Conservation (phyloP, 768 basidiomycete genomes). For the Leccinum subgranulosum region DNA sequence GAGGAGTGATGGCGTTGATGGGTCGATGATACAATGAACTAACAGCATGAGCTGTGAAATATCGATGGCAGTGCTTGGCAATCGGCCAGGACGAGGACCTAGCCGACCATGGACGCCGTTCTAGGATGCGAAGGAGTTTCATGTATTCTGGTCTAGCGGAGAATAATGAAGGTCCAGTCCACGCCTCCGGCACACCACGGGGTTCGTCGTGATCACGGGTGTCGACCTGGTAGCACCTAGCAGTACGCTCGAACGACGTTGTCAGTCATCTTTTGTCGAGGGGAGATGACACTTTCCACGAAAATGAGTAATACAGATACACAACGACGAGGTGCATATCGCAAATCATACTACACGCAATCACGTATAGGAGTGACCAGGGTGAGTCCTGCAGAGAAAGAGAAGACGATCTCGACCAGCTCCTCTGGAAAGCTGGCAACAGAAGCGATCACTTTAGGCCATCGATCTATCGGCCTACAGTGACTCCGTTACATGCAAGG, state of each 20-base stretch:
- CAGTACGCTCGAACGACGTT: too few species aligned
- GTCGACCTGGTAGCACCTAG: neutral
- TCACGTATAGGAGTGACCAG: neutral
- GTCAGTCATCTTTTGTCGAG: neutral
- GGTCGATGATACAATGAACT: too few species aligned
- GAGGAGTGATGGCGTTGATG: too few species aligned
- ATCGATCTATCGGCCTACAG: constrained; percentile 4
- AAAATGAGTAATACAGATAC: neutral
- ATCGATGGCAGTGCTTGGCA: too few species aligned
- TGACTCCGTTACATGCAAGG: constrained; percentile 17
- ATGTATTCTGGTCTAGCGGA: neutral
- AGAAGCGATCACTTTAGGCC: constrained; percentile 8
- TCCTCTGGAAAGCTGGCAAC: constrained; percentile 13
- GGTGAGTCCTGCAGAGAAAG: neutral
- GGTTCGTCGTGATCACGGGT: neutral
- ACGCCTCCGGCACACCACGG: neutral
- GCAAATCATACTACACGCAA: neutral
- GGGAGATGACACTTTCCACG: neutral
- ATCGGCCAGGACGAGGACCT: too few species aligned
- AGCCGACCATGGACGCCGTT: too few species aligned
- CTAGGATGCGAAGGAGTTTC: neutral
- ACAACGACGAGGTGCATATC: neutral
- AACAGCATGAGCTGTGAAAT: too few species aligned
- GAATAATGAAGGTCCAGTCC: neutral
- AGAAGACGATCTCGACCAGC: constrained; percentile 15